Evolutionary conservation across 495 filamentous ascomycete genomes (phyloP), one percentile per base, ranked within the genome.

Genomic region (Penicillium chermesinum): DNA sequence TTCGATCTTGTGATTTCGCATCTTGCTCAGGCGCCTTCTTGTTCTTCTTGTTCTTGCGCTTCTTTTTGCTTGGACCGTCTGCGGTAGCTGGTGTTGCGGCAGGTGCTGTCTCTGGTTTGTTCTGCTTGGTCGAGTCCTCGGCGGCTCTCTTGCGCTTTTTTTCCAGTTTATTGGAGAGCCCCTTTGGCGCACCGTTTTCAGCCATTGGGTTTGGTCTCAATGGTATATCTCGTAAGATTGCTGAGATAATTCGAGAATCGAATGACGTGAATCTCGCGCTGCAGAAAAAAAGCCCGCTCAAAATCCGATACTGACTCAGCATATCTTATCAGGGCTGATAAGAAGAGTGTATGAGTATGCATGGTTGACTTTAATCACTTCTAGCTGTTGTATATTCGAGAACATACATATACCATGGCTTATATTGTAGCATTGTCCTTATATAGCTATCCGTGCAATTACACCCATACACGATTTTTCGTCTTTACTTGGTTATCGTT

Each of bases 1-100:
- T 69, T n/a, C 72, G 64, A 47, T 86, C 77, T 9, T 78, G 54
- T 48, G 84, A 75, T 35, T 81, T 63, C 36, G 79, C 72, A 41
- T 80, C 77, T 14, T 84, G 69, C 10, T 75, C 67, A 0, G 65
- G 46, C 34, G 67, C 65, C 44, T 75, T 74, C 45, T 70, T n/a
- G n/a, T n/a, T 69, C 41, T 69, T 75, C 39, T 75, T 67, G 61
- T 74, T 71, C 60, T 75, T 71, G 64, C 70, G 72, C 56, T 70
- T 66, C 63, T 70, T 70, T 44, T 70, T 71, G 49, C 44, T 68
- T 2, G 59, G 50, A 8, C 50, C 64, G 18, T 67, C 64, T 15
- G 57, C 49, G 8, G 54, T 44, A 49, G 50, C 57, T 38, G 39
- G 46, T 38, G 42, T 48, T 55, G 40, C 55, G 47, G 41, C 44